Base-by-base conservation (phyloP, 2,329 filamentous ascomycete species). In the Cyphellophora attinorum region DNA sequence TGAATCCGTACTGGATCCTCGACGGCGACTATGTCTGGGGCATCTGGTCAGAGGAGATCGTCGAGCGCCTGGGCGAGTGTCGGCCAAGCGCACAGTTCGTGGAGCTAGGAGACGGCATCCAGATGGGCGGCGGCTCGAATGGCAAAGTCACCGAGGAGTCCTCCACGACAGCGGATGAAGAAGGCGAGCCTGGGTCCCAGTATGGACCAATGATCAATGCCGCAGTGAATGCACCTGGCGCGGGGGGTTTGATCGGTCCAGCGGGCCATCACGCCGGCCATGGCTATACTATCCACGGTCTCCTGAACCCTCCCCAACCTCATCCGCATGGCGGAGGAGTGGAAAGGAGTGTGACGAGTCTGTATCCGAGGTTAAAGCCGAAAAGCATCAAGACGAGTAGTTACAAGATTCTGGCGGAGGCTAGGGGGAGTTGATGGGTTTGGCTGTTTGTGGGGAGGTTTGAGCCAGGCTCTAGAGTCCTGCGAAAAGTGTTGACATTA, bases 1-100 rank as follows among this genome's bases (percentile, higher is more conserved):
- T 85, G 4, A 85, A 85, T 47, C 81, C 81, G 0, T 84, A 79
- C 50, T 86, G 85, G 52, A 61, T 79, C 37, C 59, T 85, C 27
- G 61, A 68, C 19, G 64, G 75, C 30, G 70, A 71, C 23, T 59
- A 64, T 48, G 81, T 76, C 47, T 76, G 73, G 1, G 81, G 81
- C 4, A 69, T 86, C 2, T 86, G 81, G 81, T 85, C 76, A 51
- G 72, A 80, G 6, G 54, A 61, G 5, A 84, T 85, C 29, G 59
- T 85, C 6, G 60, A 69, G 15, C 68, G 74, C 38, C 67, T 86
- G 34, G 63, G 66, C 19, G 61, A 64, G 23, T 67, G 72, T 10
- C 70, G 80, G 5, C 79, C 80, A 0, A 55, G 61, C 2, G 69
- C 70, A 3, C 58, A 61, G 2, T 85, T 79, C 48, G 62, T 72